Evolutionary conservation across 2,329 filamentous ascomycete species (phyloP).

Genomic region (Colletotrichum tanaceti): DNA sequence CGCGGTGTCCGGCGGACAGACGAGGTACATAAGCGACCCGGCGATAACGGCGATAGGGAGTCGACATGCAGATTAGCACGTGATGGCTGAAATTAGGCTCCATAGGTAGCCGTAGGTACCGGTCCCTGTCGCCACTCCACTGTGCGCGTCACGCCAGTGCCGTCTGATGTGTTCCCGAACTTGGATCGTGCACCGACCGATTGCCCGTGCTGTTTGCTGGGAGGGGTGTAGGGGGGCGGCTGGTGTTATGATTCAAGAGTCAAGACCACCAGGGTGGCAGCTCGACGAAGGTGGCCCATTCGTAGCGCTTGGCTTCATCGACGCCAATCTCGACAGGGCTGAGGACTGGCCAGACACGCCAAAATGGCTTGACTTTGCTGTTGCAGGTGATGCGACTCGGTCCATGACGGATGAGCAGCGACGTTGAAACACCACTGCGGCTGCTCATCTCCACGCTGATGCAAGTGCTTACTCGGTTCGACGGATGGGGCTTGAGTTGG

Average conservation of each 20-base stretch:
- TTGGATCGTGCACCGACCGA: background rate
- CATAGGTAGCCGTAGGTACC: too few species aligned
- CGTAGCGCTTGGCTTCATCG: background rate
- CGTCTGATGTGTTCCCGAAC: constrained; percentile 19
- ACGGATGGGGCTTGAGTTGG: background rate
- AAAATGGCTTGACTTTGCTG: background rate
- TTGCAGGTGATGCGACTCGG: constrained; percentile 8
- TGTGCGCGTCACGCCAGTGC: background rate
- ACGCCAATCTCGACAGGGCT: background rate
- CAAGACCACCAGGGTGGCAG: background rate
- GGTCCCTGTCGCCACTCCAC: too few species aligned
- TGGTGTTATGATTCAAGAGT: background rate
- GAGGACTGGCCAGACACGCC: background rate
- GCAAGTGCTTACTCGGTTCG: constrained; percentile 24
- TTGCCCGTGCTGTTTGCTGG: constrained; percentile 7
- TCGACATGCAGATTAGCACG: background rate
- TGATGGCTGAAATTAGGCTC: too few species aligned
- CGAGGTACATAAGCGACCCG: constrained; percentile 6
- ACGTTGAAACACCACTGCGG: constrained; percentile 24
- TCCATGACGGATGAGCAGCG: background rate
- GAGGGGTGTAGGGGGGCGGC: background rate
- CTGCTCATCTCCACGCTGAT: constrained; percentile 19
- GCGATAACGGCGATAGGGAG: constrained; percentile 1
- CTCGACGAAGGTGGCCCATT: background rate
- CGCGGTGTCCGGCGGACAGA: background rate